Percentiles rank a stretch among this genome's conserved stretches.
These are phyloP conservation scores for Rhizoctonia solani DNA, from an alignment of 1,284 basidiomycete genomes.

Conservation along the genomic window DNA sequence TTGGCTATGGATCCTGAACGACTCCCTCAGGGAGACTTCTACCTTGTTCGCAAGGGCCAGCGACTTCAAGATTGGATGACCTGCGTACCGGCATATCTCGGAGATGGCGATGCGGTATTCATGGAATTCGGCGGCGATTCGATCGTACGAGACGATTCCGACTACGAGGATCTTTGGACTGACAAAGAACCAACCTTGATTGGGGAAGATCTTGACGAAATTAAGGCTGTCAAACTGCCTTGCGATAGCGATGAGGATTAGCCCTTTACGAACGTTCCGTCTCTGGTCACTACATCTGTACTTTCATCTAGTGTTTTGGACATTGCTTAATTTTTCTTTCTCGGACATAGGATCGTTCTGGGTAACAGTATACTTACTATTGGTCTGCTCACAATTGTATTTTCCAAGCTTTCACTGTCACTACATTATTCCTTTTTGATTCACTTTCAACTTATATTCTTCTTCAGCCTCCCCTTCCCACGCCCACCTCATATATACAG, in stretches of 20 bases:
- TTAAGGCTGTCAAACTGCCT: conserved; percentile 29
- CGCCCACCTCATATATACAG: conserved; percentile 7
- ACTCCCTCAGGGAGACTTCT: conserved; percentile 20
- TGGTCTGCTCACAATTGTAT: conserved; percentile 24
- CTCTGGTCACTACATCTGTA: conserved; percentile 4
- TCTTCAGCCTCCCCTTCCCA: conserved; percentile 6
- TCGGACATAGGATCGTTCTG: conserved; percentile 21
- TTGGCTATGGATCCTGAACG: conserved; percentile 23
- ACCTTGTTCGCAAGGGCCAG: conserved; percentile 30
- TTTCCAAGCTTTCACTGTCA: conserved; percentile 13
- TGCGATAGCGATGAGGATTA: conserved; percentile 33
- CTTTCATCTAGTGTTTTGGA: conserved; percentile 30
- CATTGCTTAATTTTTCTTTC: conserved; percentile 13
- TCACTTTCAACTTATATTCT: background rate
- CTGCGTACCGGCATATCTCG: conserved; percentile 30
- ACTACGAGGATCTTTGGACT: conserved; percentile 1
- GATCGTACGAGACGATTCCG: background rate
- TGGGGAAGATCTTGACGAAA: conserved; percentile 28
- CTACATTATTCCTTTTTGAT: conserved; percentile 27
- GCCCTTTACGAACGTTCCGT: background rate
- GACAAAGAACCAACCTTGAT: background rate
- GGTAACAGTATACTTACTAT: conserved; percentile 26
- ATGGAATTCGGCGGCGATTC: conserved; percentile 23
- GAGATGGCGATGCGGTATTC: conserved; percentile 27
- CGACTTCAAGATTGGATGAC: conserved; percentile 31